Percentiles rank a stretch among this genome's conserved stretches.
Conservation (phyloP, 352 stramenopile genomes). For the Globisporangium emineosum region DNA sequence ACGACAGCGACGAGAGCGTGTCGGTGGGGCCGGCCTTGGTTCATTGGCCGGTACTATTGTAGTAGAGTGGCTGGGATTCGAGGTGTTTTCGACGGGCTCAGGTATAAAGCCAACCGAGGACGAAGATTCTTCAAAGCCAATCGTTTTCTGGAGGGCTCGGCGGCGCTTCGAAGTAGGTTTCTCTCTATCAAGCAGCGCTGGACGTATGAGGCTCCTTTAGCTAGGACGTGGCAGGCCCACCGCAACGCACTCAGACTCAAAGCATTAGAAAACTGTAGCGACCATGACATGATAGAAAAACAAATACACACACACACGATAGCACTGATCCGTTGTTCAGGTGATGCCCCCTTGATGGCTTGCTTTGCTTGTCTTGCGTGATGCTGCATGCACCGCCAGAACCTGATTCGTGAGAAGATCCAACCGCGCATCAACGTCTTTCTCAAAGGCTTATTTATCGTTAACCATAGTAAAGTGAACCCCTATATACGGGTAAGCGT, state of each 20-base stretch:
- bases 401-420: neutral
- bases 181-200: neutral
- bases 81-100: neutral
- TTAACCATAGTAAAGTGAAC: neutral
- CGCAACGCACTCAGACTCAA: neutral
- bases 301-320: neutral
- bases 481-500: neutral
- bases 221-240: neutral
- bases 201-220: neutral
- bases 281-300: neutral
- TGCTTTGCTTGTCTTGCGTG: neutral
- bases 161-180: neutral
- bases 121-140: no score
- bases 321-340: neutral
- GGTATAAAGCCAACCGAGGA: neutral
- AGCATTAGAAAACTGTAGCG: neutral
- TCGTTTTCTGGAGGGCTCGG: neutral
- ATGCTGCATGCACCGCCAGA: constrained; percentile 3
- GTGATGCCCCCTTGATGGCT: neutral
- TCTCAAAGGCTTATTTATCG: neutral
- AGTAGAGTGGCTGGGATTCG: neutral
- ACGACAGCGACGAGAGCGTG: no score
- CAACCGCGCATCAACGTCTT: neutral
- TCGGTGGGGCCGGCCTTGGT: neutral
- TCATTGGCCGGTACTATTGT: neutral